Percentiles rank a stretch among this genome's conserved stretches.
These are phyloP conservation scores for Climacium dendroides DNA, from an alignment of 225 moss, liverwort and hornwort genomes.

Conservation along the genomic window DNA sequence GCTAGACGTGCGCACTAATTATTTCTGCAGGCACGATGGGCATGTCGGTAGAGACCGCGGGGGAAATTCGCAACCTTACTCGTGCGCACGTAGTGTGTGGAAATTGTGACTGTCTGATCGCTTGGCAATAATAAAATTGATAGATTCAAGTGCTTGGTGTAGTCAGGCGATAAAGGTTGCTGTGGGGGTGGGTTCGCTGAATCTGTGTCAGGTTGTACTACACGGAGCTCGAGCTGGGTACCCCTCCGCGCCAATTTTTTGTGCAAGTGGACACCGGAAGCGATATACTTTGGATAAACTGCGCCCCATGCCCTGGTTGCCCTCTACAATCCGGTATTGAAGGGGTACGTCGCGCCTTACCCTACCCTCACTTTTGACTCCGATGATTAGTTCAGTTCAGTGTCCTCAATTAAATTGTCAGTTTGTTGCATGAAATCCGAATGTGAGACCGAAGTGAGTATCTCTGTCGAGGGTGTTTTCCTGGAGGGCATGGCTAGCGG, in stretches of 20 bases:
- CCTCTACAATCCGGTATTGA: constrained; percentile 26
- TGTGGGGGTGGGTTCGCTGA: neutral
- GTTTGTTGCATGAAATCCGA: neutral
- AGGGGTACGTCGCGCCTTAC: neutral
- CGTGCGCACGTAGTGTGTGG: neutral
- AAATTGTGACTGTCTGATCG: neutral
- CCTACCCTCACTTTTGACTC: neutral
- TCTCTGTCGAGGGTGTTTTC: neutral
- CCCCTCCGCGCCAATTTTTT: constrained; percentile 42
- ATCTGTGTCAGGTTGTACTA: constrained; percentile 63
- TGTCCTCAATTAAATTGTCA: neutral
- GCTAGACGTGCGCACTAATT: neutral
- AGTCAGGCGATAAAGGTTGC: neutral
- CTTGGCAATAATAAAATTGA: neutral
- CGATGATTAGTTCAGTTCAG: neutral
- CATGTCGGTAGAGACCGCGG: neutral
- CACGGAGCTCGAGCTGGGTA: constrained; percentile 55
- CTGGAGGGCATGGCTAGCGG: neutral
- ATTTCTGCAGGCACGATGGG: neutral
- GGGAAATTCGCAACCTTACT: neutral
- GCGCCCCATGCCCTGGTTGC: constrained; percentile 54
- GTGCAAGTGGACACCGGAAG: constrained; percentile 96
- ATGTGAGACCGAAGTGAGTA: neutral
- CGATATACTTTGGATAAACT: constrained; percentile 78
- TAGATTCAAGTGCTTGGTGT: neutral